Conservation (phyloP, 202 grass and related monocot species). For the Setaria viridis region DNA sequence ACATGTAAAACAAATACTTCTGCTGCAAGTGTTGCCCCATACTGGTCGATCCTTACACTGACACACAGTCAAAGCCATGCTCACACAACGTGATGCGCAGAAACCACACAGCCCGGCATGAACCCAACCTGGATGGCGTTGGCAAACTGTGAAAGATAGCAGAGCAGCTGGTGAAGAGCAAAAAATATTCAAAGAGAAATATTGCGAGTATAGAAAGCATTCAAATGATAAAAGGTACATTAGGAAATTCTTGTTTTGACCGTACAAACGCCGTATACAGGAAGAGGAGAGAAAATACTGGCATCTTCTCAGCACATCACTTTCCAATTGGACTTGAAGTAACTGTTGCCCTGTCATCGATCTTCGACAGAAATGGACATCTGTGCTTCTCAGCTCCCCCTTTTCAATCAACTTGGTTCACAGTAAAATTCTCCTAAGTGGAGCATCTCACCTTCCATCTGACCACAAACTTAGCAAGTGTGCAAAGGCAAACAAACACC, state of each 20-base stretch:
- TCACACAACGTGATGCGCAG: conserved; percentile 34
- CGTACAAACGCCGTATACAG: background rate
- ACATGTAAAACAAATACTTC: background rate
- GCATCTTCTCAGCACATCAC: conserved; percentile 9
- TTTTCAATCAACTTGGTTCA: conserved; percentile 43
- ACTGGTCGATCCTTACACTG: background rate
- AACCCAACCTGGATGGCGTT: conserved; percentile 21
- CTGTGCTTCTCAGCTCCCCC: conserved; percentile 4
- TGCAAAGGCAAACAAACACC: conserved; percentile 20
- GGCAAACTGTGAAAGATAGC: background rate
- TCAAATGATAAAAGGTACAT: background rate
- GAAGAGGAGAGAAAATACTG: background rate
- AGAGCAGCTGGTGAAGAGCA: background rate
- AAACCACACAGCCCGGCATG: background rate
- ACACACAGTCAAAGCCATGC: conserved; percentile 12
- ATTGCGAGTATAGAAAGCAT: background rate
- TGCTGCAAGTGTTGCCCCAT: background rate
- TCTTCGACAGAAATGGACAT: conserved; percentile 42
- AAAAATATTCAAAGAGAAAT: background rate
- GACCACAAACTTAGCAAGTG: conserved; percentile 9
- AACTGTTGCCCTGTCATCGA: conserved; percentile 7
- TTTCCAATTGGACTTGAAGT: conserved; percentile 21
- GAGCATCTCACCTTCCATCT: conserved; percentile 17
- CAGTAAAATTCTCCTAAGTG: conserved; percentile 40
- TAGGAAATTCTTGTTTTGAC: background rate